phyloP scores from a whole-genome alignment of 345 rosid genomes.

The Gossypium sturtianum region DNA sequence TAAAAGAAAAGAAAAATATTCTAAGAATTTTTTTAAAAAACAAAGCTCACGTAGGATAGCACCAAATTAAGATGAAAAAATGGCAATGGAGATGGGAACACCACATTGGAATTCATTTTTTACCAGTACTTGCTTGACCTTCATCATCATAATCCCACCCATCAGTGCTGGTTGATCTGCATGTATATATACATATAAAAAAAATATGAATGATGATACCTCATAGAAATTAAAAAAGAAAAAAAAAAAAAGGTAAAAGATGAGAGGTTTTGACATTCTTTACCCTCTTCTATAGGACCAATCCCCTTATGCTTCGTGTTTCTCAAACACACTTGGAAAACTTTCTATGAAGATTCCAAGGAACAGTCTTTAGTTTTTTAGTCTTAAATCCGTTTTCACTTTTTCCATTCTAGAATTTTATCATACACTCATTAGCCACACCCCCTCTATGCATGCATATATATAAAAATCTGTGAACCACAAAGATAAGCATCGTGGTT shows the following conservation, averaged over 20 bases:
- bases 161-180: constrained; percentile 15
- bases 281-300: constrained; percentile 18
- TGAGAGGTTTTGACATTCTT: too few species aligned
- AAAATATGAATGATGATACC: not conserved
- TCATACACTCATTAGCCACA: not conserved
- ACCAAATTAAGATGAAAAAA: constrained; percentile 32
- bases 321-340: constrained; percentile 7
- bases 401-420: not conserved
- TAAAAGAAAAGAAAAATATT: not conserved
- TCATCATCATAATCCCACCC: constrained; percentile 11
- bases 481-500: not conserved
- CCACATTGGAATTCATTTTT: constrained; percentile 7
- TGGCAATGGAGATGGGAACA: constrained; percentile 1
- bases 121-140: not conserved
- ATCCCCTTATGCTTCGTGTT: constrained; percentile 11
- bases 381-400: not conserved
- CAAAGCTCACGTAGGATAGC: constrained; percentile 97
- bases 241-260: too few species aligned
- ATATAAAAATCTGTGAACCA: too few species aligned
- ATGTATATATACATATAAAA: not conserved
- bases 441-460: too few species aligned
- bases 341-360: constrained; percentile 27
- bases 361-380: constrained; percentile 6
- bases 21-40: constrained; percentile 6
- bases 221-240: too few species aligned